Conservation (phyloP, 345 rosid genomes). For the Arabis hirsuta region DNA sequence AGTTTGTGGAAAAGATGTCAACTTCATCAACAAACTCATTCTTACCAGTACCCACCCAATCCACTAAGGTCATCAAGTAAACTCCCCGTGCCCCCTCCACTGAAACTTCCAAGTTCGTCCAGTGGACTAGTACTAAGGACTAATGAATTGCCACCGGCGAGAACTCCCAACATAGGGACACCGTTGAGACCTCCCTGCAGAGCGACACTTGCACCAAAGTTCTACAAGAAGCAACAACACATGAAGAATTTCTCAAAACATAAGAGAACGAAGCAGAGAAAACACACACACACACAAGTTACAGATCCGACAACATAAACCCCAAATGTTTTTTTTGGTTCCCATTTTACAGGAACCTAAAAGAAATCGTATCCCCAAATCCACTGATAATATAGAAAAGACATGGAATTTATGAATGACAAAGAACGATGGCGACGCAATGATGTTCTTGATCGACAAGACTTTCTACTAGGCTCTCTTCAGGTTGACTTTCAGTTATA, state of each 20-base stretch:
- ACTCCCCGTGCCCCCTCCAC: constrained; percentile 25
- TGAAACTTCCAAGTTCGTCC: constrained; percentile 39
- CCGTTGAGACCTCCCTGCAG: too few species aligned
- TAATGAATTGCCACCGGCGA: too few species aligned
- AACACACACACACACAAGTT: too few species aligned
- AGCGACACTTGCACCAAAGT: too few species aligned
- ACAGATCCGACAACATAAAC: too few species aligned
- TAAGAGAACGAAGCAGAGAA: constrained; percentile 53
- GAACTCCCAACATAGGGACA: too few species aligned
- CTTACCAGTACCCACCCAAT: constrained; percentile 53
- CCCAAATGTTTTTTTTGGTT: background rate
- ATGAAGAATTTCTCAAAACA: constrained; percentile 2
- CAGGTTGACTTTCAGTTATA: constrained; percentile 36
- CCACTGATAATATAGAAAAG: background rate
- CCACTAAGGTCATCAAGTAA: constrained; percentile 25
- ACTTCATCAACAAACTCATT: constrained; percentile 88
- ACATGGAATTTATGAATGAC: background rate
- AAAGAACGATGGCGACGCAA: constrained; percentile 10
- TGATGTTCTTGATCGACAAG: constrained; percentile 28
- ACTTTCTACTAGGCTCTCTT: background rate
- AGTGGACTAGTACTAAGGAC: too few species aligned
- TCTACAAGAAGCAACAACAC: constrained; percentile 43
- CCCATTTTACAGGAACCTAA: background rate
- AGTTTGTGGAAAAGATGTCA: constrained; percentile 29
- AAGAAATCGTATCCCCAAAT: background rate